Evolutionary conservation across 192 early-diverging fungal genomes (phyloP).

Genomic region (Backusella parvicylindrica): DNA sequence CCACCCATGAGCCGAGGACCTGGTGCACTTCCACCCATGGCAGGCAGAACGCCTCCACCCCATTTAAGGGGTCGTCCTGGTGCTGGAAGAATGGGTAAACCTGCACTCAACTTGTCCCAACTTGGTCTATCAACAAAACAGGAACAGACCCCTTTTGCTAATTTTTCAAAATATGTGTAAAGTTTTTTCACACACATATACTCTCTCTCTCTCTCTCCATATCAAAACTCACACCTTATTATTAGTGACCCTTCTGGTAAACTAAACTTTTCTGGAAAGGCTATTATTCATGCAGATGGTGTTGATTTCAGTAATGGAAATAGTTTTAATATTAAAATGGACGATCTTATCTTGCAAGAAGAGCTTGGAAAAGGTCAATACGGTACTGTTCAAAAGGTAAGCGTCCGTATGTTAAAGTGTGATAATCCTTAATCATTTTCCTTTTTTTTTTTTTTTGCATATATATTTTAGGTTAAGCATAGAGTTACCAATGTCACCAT

Average conservation of each 20-base stretch:
- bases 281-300: slow-evolving; percentile 83
- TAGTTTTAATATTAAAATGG: slow-evolving; percentile 85
- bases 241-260: slow-evolving; percentile 78
- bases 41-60: neutral
- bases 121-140: slow-evolving; percentile 22
- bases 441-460: too few relatives aligned
- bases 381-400: slow-evolving; percentile 84
- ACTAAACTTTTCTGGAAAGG: slow-evolving; percentile 90
- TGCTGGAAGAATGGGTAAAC: neutral
- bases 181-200: too few relatives aligned
- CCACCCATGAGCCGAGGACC: slow-evolving; percentile 24
- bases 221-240: too few relatives aligned
- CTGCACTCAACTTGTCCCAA: slow-evolving; percentile 25
- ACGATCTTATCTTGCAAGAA: slow-evolving; percentile 70
- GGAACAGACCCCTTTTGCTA: slow-evolving; percentile 54
- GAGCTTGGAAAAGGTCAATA: slow-evolving; percentile 92
- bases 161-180: slow-evolving; percentile 68
- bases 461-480: slow-evolving; percentile 58
- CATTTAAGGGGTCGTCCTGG: slow-evolving; percentile 10
- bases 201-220: too few relatives aligned
- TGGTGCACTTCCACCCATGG: slow-evolving; percentile 15
- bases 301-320: slow-evolving; percentile 90
- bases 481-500: slow-evolving; percentile 82
- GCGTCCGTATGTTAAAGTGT: too few relatives aligned
- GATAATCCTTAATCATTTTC: too few relatives aligned